Evolutionary conservation across 192 early-diverging fungal species (phyloP).

Genomic region (Podila horticola): DNA sequence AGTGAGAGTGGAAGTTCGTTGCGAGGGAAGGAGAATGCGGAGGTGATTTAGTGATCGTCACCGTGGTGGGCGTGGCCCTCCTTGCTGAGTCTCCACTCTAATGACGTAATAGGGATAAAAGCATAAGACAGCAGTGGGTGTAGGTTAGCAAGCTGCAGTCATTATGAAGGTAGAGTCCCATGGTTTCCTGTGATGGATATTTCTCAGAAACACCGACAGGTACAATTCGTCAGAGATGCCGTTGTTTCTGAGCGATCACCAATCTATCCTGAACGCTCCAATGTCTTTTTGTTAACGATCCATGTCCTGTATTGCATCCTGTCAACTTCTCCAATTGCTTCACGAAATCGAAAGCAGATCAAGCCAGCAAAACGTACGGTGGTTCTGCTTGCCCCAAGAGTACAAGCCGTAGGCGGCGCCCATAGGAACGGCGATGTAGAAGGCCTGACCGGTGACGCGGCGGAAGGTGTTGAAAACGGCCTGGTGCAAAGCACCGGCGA

Average conservation of each 20-base stretch:
- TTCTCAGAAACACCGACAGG: too few relatives aligned
- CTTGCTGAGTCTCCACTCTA: slow-evolving; percentile 52
- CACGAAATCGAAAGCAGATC: not conserved
- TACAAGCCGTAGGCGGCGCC: slow-evolving; percentile 59
- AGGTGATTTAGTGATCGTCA: slow-evolving; percentile 15
- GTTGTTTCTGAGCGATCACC: too few relatives aligned
- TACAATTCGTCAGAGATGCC: too few relatives aligned
- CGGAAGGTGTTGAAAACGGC: slow-evolving; percentile 72
- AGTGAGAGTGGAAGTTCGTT: not conserved
- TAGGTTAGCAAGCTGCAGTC: not conserved
- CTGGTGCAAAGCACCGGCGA: slow-evolving; percentile 66
- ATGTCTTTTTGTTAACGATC: too few relatives aligned
- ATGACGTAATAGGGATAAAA: not conserved
- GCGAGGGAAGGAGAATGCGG: not conserved
- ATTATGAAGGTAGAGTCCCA: too few relatives aligned
- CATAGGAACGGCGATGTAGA: slow-evolving; percentile 66
- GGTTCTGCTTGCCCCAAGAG: slow-evolving; percentile 56
- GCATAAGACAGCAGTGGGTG: not conserved
- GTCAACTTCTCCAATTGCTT: too few relatives aligned
- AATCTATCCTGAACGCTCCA: too few relatives aligned
- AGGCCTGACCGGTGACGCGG: slow-evolving; percentile 60
- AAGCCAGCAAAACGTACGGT: slow-evolving; percentile 39
- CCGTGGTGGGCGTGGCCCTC: slow-evolving; percentile 37
- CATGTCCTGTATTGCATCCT: too few relatives aligned
- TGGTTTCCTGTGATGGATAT: too few relatives aligned